Evolutionary conservation across 306 rosid species (phyloP), one percentile per base, ranked within the genome.

Genomic region (Glycine tomentella): DNA sequence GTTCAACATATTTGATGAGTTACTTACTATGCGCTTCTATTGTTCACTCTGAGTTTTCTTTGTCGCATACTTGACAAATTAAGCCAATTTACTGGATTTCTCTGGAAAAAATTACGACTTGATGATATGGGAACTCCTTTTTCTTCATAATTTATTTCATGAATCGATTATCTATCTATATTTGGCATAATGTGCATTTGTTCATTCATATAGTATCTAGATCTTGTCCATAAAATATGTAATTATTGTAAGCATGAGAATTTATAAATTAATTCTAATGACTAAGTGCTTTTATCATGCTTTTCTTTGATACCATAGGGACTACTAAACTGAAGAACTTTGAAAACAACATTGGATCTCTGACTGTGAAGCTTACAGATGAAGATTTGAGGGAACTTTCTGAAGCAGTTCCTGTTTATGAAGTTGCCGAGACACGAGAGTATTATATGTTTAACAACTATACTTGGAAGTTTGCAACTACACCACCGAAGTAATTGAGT

Each of bases 271-370:
- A 20, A 6, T 72, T 66, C 61, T 76, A 49, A 12, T 69, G 77
- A 49, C 51, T 8, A 14, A 66, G 42, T 77, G 80, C 11, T 83
- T 48, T 72, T n/a, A 13, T 76, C 48, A 40, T 64, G 31, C 42
- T 72, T 77, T 76, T 68, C 51, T 55, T 53, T 73, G 75, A 67
- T 83, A 15, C 59, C 33, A 49, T 68, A 91, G 97, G 93, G 36
- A 91, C 97, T 65, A 91, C 92, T 48, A 87, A 87, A 76, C 53
- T 87, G 55, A 76, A 63, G 82, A 89, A 92, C 87, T 89, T 92
- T 44, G 92, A 85, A 48, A 84, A 57, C 86, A 92, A 92, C 80
- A 75, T 91, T 45, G 90, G 84, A 55, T 88, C 95, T 46, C 64
- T 92, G 87, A 13, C 13, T 10, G 86, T 89, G 56, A 87, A 87